Evolutionary conservation across 805 yeast genomes (phyloP).

Genomic region (Kluyveromyces siamensis): DNA sequence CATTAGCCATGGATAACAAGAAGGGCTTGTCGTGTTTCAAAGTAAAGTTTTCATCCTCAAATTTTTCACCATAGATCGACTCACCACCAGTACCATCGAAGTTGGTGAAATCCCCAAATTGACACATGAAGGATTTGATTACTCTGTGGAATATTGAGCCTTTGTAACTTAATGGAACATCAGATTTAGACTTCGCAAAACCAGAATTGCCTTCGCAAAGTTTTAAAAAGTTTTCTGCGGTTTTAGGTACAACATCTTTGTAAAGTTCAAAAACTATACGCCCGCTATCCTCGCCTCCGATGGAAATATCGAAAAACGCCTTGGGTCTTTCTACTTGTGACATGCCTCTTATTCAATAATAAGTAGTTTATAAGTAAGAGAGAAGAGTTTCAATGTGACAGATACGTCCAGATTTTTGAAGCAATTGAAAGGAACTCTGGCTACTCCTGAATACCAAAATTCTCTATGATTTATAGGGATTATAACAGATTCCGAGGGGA

Average conservation of each 20-base stretch:
- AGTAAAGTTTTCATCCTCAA: slow-evolving; percentile 83
- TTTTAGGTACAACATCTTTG: slow-evolving; percentile 70
- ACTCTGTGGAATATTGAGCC: slow-evolving; percentile 91
- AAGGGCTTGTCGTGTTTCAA: slow-evolving; percentile 75
- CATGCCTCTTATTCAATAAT: background rate
- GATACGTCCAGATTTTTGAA: too few species aligned
- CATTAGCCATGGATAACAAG: slow-evolving; percentile 91
- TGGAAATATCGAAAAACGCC: slow-evolving; percentile 71
- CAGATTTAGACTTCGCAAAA: slow-evolving; percentile 19
- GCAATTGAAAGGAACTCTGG: background rate
- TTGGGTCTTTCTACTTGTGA: slow-evolving; percentile 30
- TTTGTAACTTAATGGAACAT: slow-evolving; percentile 59
- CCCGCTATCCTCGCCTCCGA: slow-evolving; percentile 63
- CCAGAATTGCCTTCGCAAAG: slow-evolving; percentile 83
- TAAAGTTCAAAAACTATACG: slow-evolving; percentile 70
- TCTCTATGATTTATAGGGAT: too few species aligned
- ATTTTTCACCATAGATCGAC: slow-evolving; percentile 74
- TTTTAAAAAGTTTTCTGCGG: slow-evolving; percentile 84
- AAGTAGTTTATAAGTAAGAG: too few species aligned
- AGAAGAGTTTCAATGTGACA: background rate
- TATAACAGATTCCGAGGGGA: too few species aligned
- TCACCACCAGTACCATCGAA: slow-evolving; percentile 74
- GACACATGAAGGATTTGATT: slow-evolving; percentile 83
- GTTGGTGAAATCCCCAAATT: slow-evolving; percentile 87
- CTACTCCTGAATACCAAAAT: too few species aligned